phyloP scores from a whole-genome alignment of 2,329 filamentous ascomycete species.

The Fusarium multiceps region DNA sequence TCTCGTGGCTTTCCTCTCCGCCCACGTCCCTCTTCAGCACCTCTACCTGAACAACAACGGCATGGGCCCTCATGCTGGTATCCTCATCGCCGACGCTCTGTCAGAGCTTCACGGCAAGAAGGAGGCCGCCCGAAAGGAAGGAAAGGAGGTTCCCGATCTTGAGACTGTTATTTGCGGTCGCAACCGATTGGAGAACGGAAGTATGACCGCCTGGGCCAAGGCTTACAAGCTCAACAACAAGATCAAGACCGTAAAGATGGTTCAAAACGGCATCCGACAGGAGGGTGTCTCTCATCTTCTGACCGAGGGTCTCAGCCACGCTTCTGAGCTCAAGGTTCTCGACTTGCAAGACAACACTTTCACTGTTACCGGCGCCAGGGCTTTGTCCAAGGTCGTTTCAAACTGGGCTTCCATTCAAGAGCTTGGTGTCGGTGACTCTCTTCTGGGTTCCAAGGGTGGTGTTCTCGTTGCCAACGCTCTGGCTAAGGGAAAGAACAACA shows the following conservation, averaged over 20 bases:
- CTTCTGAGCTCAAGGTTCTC: conserved; percentile 76
- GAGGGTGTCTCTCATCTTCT: conserved; percentile 89
- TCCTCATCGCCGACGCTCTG: conserved; percentile 88
- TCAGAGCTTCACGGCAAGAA: conserved; percentile 86
- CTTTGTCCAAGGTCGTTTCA: conserved; percentile 78
- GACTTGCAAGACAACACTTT: conserved; percentile 99
- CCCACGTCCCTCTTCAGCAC: conserved; percentile 90
- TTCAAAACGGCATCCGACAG: conserved; percentile 95
- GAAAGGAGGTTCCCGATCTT: conserved; percentile 80
- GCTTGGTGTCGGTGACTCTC: conserved; percentile 88
- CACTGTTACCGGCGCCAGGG: conserved; percentile 80
- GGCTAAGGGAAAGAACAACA: conserved; percentile 77
- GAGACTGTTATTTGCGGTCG: conserved; percentile 98
- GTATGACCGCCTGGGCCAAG: conserved; percentile 94
- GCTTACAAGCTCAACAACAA: conserved; percentile 85
- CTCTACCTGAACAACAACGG: conserved; percentile 99
- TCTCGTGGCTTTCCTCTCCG: conserved; percentile 88
- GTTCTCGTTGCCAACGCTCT: conserved; percentile 79
- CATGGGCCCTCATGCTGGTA: conserved; percentile 89
- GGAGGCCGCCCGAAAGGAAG: conserved; percentile 76
- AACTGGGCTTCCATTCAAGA: conserved; percentile 82
- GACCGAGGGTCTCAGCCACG: conserved; percentile 79
- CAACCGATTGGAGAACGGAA: conserved; percentile 94
- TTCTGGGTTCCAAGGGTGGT: conserved; percentile 82
- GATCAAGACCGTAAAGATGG: conserved; percentile 92